These are phyloP conservation scores for Pinus taeda DNA, from an alignment of 75 land plant genomes.

Conservation along the genomic window DNA sequence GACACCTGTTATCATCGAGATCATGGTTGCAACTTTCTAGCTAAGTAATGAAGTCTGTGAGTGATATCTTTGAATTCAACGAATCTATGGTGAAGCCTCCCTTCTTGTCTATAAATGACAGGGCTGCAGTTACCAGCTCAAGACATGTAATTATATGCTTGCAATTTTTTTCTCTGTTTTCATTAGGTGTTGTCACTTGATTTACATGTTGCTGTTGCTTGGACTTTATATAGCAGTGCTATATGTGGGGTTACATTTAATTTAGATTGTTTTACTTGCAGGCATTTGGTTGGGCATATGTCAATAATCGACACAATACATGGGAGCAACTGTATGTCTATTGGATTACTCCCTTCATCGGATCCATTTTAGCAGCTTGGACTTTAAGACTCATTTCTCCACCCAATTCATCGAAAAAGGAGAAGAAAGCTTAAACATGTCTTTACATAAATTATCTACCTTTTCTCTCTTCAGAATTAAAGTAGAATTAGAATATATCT, in stretches of 20 bases:
- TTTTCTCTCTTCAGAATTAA: neutral
- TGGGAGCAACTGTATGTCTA: slow-evolving; percentile 81
- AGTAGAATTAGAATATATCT: neutral
- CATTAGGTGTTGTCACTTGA: neutral
- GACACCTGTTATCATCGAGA: neutral
- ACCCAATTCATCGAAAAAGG: slow-evolving; percentile 16
- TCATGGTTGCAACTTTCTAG: neutral
- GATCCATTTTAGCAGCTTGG: slow-evolving; percentile 53
- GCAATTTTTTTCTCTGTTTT: neutral
- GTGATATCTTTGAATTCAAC: neutral
- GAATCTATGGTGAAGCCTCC: neutral
- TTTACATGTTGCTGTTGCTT: neutral
- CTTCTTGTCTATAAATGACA: neutral
- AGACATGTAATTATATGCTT: neutral
- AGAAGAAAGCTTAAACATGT: slow-evolving; percentile 30
- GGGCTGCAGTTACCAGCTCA: neutral
- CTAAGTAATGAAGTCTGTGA: neutral
- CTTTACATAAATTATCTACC: neutral
- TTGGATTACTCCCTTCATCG: slow-evolving; percentile 66
- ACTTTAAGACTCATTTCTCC: slow-evolving; percentile 40
- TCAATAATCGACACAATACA: slow-evolving; percentile 46
- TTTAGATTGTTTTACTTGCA: slow-evolving; percentile 17
- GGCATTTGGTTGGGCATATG: slow-evolving; percentile 85
- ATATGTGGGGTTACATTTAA: neutral
- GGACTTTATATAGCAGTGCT: neutral